Conservation (phyloP, 805 yeast species). For the Candida multigemmis region DNA sequence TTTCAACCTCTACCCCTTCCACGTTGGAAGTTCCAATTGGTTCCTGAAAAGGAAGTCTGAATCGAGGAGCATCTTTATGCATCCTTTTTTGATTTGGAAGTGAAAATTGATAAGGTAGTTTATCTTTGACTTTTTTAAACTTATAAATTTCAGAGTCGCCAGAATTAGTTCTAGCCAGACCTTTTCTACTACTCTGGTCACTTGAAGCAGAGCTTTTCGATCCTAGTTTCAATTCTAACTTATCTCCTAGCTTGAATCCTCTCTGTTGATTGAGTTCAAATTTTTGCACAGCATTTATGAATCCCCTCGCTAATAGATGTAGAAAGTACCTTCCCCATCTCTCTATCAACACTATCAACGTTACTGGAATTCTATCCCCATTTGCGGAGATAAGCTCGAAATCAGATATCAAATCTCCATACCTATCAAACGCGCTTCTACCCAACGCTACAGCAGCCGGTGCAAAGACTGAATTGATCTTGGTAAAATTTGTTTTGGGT, state of each 20-base stretch:
- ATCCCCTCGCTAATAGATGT: conserved; percentile 51
- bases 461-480: conserved; percentile 63
- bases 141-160: not conserved
- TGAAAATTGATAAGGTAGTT: conserved; percentile 9
- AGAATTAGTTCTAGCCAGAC: not conserved
- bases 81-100: conserved; percentile 8
- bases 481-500: conserved; percentile 58
- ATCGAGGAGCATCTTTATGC: conserved; percentile 40
- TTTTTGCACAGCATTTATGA: conserved; percentile 45
- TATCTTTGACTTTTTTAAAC: conserved; percentile 4
- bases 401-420: conserved; percentile 55
- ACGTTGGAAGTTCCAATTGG: too few species aligned
- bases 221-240: conserved; percentile 4
- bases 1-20: too few species aligned
- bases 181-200: too few species aligned
- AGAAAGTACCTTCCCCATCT: conserved; percentile 76
- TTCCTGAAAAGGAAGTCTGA: conserved; percentile 70
- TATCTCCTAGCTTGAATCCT: conserved; percentile 1
- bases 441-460: conserved; percentile 74
- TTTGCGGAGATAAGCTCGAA: conserved; percentile 64
- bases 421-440: conserved; percentile 62
- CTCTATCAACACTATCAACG: conserved; percentile 51
- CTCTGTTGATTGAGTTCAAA: conserved; percentile 19
- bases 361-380: conserved; percentile 60
- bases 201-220: conserved; percentile 6